A percentile compares a stretch with the other conserved stretches of the same genome.
These are phyloP conservation scores for Gonapodya prolifera DNA, from an alignment of 192 early-diverging fungal genomes.

Conservation along the genomic window DNA sequence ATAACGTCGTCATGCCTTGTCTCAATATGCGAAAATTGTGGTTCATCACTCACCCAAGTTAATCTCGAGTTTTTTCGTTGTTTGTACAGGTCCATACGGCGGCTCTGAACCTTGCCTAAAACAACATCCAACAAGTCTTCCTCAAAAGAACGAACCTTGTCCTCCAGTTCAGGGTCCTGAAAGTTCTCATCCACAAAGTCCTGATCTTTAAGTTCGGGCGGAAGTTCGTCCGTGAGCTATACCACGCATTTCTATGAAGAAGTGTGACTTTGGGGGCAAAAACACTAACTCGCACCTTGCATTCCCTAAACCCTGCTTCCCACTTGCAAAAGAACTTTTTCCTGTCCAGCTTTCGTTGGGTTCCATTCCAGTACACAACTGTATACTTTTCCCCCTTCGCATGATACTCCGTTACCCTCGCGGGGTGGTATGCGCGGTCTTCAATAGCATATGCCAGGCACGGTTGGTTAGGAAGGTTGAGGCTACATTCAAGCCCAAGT, in stretches of 20 bases:
- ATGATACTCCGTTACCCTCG: not conserved
- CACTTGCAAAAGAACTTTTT: slow-evolving; percentile 1
- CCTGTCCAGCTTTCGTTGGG: not conserved
- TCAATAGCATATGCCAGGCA: not conserved
- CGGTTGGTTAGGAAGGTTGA: not conserved
- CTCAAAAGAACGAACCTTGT: not conserved
- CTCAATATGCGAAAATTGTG: too few relatives aligned
- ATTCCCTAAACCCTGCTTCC: not conserved
- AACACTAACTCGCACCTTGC: not conserved
- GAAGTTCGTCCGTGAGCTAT: not conserved
- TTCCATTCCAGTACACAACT: not conserved
- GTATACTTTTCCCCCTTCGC: not conserved
- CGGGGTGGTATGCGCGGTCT: not conserved
- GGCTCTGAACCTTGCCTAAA: not conserved
- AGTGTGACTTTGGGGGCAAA: too few relatives aligned
- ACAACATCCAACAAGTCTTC: not conserved
- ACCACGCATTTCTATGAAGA: not conserved
- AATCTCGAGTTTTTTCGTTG: not conserved
- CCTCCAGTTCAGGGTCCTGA: not conserved
- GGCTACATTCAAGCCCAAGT: not conserved
- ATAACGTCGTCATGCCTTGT: too few relatives aligned
- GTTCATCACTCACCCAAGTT: not conserved
- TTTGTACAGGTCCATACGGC: not conserved
- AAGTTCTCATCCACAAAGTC: not conserved
- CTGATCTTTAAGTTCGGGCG: not conserved